Conservation (phyloP, 2,329 filamentous ascomycete genomes). For the Dactylella cylindrospora region DNA sequence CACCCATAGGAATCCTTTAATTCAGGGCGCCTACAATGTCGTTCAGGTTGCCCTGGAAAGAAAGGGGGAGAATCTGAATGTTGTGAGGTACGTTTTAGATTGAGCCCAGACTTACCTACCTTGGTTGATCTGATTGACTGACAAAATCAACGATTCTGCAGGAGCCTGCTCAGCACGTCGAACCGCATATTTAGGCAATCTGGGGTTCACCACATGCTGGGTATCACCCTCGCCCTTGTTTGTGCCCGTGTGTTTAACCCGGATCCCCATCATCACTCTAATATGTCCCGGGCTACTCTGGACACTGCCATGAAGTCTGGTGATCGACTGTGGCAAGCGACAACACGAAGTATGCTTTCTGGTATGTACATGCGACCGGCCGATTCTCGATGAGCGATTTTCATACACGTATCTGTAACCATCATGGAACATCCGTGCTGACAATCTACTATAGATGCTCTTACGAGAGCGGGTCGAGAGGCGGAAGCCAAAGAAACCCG, state of each 20-base stretch:
- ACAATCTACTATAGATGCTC: slow-evolving; percentile 23
- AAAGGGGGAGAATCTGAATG: slow-evolving; percentile 32
- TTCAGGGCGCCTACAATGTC: slow-evolving; percentile 33
- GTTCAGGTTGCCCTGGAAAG: slow-evolving; percentile 28
- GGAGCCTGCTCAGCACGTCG: slow-evolving; percentile 37
- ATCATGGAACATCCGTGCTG: slow-evolving; percentile 1
- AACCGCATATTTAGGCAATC: slow-evolving; percentile 42
- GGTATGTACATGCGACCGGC: slow-evolving; percentile 8
- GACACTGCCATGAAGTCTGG: slow-evolving; percentile 39
- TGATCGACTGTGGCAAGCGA: slow-evolving; percentile 35
- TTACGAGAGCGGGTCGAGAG: slow-evolving; percentile 35
- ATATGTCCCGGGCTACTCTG: slow-evolving; percentile 39
- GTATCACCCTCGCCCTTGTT: slow-evolving; percentile 34
- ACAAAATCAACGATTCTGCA: slow-evolving; percentile 8
- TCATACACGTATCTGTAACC: no score
- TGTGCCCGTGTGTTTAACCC: slow-evolving; percentile 41
- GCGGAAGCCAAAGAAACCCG: slow-evolving; percentile 38
- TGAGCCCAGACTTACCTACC: no score
- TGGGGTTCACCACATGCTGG: slow-evolving; percentile 40
- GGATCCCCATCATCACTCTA: slow-evolving; percentile 33
- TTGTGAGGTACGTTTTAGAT: slow-evolving; percentile 29
- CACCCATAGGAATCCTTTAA: slow-evolving; percentile 25
- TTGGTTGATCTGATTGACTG: neutral
- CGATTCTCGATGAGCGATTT: no score
- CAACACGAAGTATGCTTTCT: slow-evolving; percentile 30